A percentile compares a stretch with the other conserved stretches of the same genome.
Evolutionary conservation across 2,329 filamentous ascomycete genomes (phyloP).

Genomic region (Nemania abortiva): DNA sequence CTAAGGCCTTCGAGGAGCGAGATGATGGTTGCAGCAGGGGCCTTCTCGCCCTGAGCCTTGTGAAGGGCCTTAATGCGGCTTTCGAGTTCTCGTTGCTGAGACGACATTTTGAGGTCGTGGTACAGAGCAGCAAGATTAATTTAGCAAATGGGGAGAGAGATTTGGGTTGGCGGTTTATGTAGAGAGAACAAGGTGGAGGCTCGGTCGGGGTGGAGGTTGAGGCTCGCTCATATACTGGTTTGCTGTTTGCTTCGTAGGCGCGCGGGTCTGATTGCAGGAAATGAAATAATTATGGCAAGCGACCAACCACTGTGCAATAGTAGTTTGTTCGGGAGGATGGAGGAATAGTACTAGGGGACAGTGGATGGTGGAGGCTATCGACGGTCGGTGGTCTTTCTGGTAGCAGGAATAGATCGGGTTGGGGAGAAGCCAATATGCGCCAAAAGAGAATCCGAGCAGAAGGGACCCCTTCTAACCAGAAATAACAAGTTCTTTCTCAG

Average conservation of each 20-base stretch:
- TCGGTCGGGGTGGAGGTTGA: not conserved
- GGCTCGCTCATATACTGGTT: not conserved
- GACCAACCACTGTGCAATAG: constrained; percentile 7
- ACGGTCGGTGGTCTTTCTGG: constrained; percentile 3
- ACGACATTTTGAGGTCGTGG: constrained; percentile 62
- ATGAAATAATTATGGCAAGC: not conserved
- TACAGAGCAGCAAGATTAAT: not conserved
- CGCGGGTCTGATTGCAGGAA: not conserved
- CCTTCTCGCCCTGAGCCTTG: constrained; percentile 81
- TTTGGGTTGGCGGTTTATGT: not conserved
- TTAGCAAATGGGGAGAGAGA: not conserved
- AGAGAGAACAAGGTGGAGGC: not conserved
- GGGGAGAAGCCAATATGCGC: constrained; percentile 1
- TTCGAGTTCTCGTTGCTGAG: constrained; percentile 82
- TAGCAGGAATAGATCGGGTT: not conserved
- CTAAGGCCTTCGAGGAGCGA: constrained; percentile 82
- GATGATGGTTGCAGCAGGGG: constrained; percentile 78
- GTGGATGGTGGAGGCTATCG: constrained; percentile 10
- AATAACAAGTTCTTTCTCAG: not conserved
- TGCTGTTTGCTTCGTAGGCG: not conserved
- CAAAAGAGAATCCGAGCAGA: constrained; percentile 2
- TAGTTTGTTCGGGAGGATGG: not conserved
- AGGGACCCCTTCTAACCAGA: not conserved
- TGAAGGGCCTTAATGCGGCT: constrained; percentile 81
- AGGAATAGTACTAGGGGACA: not conserved